phyloP scores from a whole-genome alignment of 108 stramenopile genomes.

The Aurantiochytrium sp. region DNA sequence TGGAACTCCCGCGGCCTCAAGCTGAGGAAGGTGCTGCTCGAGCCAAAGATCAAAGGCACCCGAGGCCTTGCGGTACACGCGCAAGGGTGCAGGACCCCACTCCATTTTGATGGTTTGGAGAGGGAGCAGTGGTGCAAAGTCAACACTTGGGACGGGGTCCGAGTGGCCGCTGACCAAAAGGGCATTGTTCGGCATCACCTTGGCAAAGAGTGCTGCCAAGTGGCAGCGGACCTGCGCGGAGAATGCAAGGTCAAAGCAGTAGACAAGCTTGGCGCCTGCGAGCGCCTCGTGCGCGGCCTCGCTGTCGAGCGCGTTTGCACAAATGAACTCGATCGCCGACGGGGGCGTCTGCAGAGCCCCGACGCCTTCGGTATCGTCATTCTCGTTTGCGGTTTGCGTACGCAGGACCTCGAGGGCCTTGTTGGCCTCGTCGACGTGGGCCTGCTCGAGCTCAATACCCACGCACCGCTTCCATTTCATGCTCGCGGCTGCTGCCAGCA shows the following conservation, averaged over 20 bases:
- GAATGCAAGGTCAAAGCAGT: slow-evolving; percentile 2
- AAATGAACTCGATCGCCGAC: background rate
- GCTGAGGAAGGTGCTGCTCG: background rate
- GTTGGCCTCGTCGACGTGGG: background rate
- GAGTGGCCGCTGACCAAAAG: background rate
- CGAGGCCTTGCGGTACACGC: background rate
- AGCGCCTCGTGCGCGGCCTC: background rate
- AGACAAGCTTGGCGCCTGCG: background rate
- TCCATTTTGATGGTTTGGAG: background rate
- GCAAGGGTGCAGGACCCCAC: background rate
- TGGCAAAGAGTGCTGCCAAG: background rate
- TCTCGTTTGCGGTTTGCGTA: background rate
- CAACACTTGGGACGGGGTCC: background rate
- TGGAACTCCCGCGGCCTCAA: background rate
- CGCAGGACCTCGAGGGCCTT: background rate
- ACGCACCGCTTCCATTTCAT: background rate
- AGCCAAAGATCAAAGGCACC: background rate
- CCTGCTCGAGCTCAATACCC: background rate
- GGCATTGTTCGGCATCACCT: background rate
- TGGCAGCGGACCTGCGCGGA: background rate
- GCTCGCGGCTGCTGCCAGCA: background rate
- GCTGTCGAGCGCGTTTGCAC: background rate
- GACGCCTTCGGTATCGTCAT: background rate
- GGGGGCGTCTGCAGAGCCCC: background rate
- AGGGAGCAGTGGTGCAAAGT: background rate